Evolutionary conservation across 176 grass and related monocot species (phyloP), one percentile per base, ranked within the genome.

Genomic region (Miscanthus lutarioriparius): DNA sequence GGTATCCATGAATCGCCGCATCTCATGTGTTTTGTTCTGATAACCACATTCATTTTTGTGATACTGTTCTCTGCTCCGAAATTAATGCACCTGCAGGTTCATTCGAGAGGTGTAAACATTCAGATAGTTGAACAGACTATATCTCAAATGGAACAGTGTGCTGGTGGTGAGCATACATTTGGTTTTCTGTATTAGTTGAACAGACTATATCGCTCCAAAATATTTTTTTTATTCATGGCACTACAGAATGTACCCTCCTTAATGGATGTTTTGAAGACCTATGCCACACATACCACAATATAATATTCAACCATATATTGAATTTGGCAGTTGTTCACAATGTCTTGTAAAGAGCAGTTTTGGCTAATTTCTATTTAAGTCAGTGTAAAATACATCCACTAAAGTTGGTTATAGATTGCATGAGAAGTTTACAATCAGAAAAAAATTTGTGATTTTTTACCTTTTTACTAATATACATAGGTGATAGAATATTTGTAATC

Each of bases 71-170:
- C 44, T 78, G 25, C 75, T 90, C 36, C 33, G 30, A 33, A 64
- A 68, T 69, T 40, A 41, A 26, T 75, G 28, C 37, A 64, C 45
- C 53, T 58, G 26, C 84, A 97, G 95, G 82, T 97, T 87, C 92
- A 97, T 72, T 97, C 95, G 14, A 94, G 93, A 87, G 90, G 95
- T 72, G 74, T 93, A 74, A 90, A 93, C 76, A 51, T 77, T 47
- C 82, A 88, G 59, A 13, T 92, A 62, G 95, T 97, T 82, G 92
- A 97, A 78, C 91, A 93, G 47, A 70, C 86, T 84, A 87, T 97
- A 68, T 81, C 82, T 53, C 90, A 90, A 30, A 84, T 86, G 86
- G 84, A 89, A 64, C 89, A 85, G 33, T 85, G 77, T 80, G 89
- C 84, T 74, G 27, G 40, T 91, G 90, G 90, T 94, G 88, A 91